phyloP scores from a whole-genome alignment of 1,284 basidiomycete genomes.

The Albatrellus sp. region DNA sequence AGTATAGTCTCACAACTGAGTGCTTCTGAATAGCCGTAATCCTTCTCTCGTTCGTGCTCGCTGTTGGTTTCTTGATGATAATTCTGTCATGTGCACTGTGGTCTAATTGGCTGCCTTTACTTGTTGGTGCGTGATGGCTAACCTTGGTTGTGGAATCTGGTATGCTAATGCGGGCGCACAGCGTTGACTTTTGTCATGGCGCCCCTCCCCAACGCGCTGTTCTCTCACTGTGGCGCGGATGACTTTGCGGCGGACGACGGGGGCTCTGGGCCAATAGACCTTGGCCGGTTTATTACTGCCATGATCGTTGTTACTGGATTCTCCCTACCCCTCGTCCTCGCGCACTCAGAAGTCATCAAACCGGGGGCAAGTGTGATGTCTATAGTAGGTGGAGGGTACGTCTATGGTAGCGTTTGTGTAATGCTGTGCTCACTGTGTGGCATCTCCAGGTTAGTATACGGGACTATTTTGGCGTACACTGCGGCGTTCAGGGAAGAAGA shows the following conservation, averaged over 20 bases:
- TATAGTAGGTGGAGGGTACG: constrained; percentile 80
- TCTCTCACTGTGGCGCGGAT: constrained; percentile 73
- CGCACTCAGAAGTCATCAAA: constrained; percentile 84
- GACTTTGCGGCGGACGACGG: constrained; percentile 67
- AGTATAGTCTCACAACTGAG: background rate
- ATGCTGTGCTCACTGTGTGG: constrained; percentile 1
- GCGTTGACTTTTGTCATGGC: constrained; percentile 93
- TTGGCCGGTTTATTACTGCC: constrained; percentile 89
- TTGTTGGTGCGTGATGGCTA: constrained; percentile 59
- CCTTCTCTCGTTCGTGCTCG: constrained; percentile 90
- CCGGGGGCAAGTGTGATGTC: constrained; percentile 88
- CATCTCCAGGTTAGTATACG: constrained; percentile 70
- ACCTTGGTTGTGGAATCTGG: background rate
- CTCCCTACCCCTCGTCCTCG: constrained; percentile 83
- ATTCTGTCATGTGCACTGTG: constrained; percentile 96
- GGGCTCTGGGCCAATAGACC: constrained; percentile 53
- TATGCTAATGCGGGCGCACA: constrained; percentile 21
- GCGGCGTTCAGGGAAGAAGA: constrained; percentile 73
- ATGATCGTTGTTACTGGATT: constrained; percentile 88
- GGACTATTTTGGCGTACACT: constrained; percentile 82
- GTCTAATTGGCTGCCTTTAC: constrained; percentile 92
- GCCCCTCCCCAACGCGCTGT: constrained; percentile 88
- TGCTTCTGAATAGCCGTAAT: constrained; percentile 60
- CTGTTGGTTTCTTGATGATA: constrained; percentile 92
- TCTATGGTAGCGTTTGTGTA: constrained; percentile 10